phyloP scores from a whole-genome alignment of 306 rosid genomes.

The Trifolium pratense region DNA sequence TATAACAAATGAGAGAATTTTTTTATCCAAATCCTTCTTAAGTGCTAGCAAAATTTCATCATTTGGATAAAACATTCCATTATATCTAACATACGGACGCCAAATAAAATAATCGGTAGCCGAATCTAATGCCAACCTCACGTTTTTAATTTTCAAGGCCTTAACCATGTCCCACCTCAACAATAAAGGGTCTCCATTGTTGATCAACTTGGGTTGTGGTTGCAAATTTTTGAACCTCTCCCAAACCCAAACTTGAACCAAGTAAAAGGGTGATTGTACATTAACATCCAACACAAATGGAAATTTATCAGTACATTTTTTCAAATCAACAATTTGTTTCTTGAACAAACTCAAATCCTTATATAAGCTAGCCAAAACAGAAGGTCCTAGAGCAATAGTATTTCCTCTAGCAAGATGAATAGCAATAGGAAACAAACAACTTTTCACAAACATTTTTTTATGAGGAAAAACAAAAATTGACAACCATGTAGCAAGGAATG shows the following conservation, averaged over 20 bases:
- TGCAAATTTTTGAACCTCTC: constrained; percentile 54
- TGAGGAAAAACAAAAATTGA: constrained; percentile 45
- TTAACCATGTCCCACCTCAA: constrained; percentile 49
- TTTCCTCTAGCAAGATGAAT: constrained; percentile 56
- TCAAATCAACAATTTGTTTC: constrained; percentile 30
- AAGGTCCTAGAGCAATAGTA: constrained; percentile 54
- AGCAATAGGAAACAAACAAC: constrained; percentile 45
- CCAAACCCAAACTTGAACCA: constrained; percentile 68
- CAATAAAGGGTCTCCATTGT: constrained; percentile 34
- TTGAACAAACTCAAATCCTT: constrained; percentile 51
- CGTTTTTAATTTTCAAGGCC: constrained; percentile 40
- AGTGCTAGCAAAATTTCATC: not conserved
- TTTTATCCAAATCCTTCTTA: constrained; percentile 19
- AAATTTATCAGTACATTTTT: not conserved
- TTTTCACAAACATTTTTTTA: not conserved
- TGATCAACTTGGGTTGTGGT: constrained; percentile 37
- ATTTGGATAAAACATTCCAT: not conserved
- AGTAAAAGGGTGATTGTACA: constrained; percentile 53
- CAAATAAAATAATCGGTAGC: too few relatives aligned
- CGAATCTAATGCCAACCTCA: constrained; percentile 44
- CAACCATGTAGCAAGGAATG: constrained; percentile 58
- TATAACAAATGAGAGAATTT: constrained; percentile 29
- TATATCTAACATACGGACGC: too few relatives aligned
- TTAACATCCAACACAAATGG: not conserved
- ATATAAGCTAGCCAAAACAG: constrained; percentile 61